Evolutionary conservation across 129 eudicot genomes (phyloP).

Genomic region (Silybum marianum): DNA sequence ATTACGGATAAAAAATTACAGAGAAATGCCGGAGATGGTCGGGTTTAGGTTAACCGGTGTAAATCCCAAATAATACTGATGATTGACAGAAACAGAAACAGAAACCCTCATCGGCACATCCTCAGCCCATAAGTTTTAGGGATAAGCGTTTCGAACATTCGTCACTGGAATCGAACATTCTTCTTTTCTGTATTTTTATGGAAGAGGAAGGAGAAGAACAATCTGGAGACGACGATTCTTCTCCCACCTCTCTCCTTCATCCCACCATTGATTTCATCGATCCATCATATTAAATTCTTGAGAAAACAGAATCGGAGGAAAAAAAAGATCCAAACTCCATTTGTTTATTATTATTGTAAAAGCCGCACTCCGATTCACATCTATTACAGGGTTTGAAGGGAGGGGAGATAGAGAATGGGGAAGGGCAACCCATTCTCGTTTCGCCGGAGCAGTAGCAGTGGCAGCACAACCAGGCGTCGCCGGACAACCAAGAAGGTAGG

Average conservation of each 20-base stretch:
- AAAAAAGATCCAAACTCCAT: not conserved
- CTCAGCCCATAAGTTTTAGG: not conserved
- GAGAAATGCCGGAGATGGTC: too few species aligned
- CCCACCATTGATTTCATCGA: slow-evolving; percentile 25
- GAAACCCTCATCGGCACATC: not conserved
- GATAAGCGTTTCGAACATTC: slow-evolving; percentile 11
- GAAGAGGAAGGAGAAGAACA: slow-evolving; percentile 34
- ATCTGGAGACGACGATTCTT: slow-evolving; percentile 36
- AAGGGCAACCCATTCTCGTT: slow-evolving; percentile 50
- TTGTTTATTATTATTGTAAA: too few species aligned
- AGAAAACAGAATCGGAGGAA: not conserved
- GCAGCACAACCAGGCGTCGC: slow-evolving; percentile 43
- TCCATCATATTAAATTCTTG: not conserved
- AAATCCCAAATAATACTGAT: not conserved
- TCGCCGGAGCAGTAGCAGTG: slow-evolving; percentile 40
- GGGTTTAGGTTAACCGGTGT: too few species aligned
- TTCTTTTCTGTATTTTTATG: slow-evolving; percentile 25
- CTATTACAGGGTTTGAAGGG: slow-evolving; percentile 15
- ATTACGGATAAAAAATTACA: too few species aligned
- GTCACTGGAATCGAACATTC: not conserved
- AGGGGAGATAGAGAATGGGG: slow-evolving; percentile 48
- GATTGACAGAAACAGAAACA: too few species aligned
- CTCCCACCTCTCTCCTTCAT: slow-evolving; percentile 26
- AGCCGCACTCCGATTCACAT: not conserved
- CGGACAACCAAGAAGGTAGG: slow-evolving; percentile 41